Percentiles rank a stretch among this genome's conserved stretches.
Evolutionary conservation across 129 eudicot genomes (phyloP).

Genomic region (Calendula officinalis): DNA sequence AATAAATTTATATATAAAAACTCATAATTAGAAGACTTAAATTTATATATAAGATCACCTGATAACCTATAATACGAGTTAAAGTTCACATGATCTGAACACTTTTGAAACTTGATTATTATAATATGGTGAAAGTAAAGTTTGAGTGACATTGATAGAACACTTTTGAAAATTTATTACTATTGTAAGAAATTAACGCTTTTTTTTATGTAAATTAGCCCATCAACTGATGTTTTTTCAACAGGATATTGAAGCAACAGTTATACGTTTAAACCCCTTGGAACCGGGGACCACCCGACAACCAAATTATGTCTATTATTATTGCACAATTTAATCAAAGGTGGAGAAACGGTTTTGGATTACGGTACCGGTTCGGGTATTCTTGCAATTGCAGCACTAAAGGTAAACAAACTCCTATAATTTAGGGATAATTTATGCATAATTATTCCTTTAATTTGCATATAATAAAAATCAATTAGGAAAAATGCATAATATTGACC

Average conservation of each 20-base stretch:
- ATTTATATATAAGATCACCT: too few species aligned
- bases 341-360: constrained; percentile 80
- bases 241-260: constrained; percentile 66
- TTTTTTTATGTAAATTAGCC: constrained; percentile 1
- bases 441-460: too few species aligned
- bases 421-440: not conserved
- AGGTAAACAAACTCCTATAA: constrained; percentile 34
- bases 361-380: constrained; percentile 96
- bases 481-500: constrained; percentile 2
- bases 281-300: constrained; percentile 96
- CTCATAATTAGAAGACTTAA: too few species aligned
- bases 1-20: too few species aligned
- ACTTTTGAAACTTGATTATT: too few species aligned
- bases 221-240: not conserved
- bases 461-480: not conserved
- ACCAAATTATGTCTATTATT: constrained; percentile 77
- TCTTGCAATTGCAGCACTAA: constrained; percentile 86
- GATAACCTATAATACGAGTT: too few species aligned
- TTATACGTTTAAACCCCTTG: constrained; percentile 84
- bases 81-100: too few species aligned
- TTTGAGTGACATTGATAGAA: too few species aligned
- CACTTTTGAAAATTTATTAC: too few species aligned
- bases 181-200: too few species aligned
- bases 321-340: constrained; percentile 59
- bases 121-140: too few species aligned